Evolutionary conservation across 2,329 filamentous ascomycete genomes (phyloP).

Genomic region (Penicillium griseofulvum): DNA sequence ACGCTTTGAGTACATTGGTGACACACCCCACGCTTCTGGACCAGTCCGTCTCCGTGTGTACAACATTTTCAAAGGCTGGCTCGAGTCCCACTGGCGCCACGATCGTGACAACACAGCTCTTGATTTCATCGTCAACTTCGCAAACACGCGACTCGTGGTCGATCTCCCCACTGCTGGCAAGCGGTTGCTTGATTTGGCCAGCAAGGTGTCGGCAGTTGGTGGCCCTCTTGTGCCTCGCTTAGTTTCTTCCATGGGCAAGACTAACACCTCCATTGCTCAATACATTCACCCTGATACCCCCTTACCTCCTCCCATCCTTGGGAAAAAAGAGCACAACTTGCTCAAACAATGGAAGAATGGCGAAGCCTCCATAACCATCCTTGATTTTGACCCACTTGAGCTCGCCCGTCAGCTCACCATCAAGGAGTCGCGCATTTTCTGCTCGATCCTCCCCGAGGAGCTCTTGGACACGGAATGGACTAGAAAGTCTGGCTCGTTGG

Average conservation of each 20-base stretch:
- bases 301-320: slow-evolving; percentile 66
- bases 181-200: slow-evolving; percentile 73
- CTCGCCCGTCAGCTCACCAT: slow-evolving; percentile 88
- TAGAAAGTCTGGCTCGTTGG: slow-evolving; percentile 75
- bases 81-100: slow-evolving; percentile 92
- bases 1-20: slow-evolving; percentile 86
- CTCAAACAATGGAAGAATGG: slow-evolving; percentile 74
- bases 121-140: slow-evolving; percentile 73
- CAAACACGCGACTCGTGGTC: slow-evolving; percentile 65
- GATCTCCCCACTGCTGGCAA: slow-evolving; percentile 74
- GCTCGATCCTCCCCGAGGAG: slow-evolving; percentile 86
- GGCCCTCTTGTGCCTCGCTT: slow-evolving; percentile 77
- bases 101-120: slow-evolving; percentile 76
- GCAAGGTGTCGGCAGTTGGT: slow-evolving; percentile 72
- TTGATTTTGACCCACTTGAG: slow-evolving; percentile 90
- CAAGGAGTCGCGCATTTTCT: slow-evolving; percentile 88
- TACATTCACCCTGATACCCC: slow-evolving; percentile 70
- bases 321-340: slow-evolving; percentile 71
- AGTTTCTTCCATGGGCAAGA: slow-evolving; percentile 84
- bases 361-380: slow-evolving; percentile 66
- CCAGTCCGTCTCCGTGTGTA: slow-evolving; percentile 89
- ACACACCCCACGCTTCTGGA: slow-evolving; percentile 69
- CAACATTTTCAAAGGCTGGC: slow-evolving; percentile 95
- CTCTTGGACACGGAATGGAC: slow-evolving; percentile 91
- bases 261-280: slow-evolving; percentile 69